These are phyloP conservation scores for Fraxinus pennsylvanica DNA, from an alignment of 257 asterid species.

Conservation along the genomic window DNA sequence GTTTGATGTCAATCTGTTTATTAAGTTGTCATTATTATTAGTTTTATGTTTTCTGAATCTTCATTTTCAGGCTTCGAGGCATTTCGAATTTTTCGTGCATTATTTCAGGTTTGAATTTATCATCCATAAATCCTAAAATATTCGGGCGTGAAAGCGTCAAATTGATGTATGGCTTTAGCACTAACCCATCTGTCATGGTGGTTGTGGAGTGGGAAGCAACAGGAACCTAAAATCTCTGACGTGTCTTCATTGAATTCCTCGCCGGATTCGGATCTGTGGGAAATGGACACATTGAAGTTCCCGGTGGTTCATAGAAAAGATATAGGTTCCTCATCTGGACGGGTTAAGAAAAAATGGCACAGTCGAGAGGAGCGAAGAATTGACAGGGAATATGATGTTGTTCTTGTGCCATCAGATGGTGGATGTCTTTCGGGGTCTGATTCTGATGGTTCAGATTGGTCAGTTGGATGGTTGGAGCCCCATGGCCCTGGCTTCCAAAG, in stretches of 20 bases:
- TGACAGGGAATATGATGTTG: conserved; percentile 49
- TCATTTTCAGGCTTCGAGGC: background rate
- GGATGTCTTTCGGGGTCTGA: conserved; percentile 58
- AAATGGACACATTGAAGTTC: conserved; percentile 40
- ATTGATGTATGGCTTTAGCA: conserved; percentile 35
- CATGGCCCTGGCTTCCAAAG: conserved; percentile 44
- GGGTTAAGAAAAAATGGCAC: conserved; percentile 41
- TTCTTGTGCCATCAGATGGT: conserved; percentile 55
- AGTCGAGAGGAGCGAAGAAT: conserved; percentile 48
- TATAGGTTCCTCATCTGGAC: conserved; percentile 37
- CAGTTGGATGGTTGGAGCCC: conserved; percentile 60
- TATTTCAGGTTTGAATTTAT: background rate
- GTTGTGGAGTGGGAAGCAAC: conserved; percentile 45
- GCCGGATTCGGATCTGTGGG: conserved; percentile 41
- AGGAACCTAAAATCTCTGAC: conserved; percentile 33
- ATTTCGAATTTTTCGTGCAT: background rate
- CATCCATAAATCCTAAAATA: background rate
- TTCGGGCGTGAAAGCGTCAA: background rate
- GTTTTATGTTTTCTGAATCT: background rate
- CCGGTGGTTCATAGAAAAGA: conserved; percentile 29
- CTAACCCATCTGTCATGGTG: conserved; percentile 40
- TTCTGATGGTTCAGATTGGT: conserved; percentile 58
- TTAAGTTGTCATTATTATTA: background rate
- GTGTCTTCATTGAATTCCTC: conserved; percentile 32
- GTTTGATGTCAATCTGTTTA: background rate